These are phyloP conservation scores for Sarocladiaceae sp. DNA, from an alignment of 2,329 filamentous ascomycete species.

Conservation along the genomic window DNA sequence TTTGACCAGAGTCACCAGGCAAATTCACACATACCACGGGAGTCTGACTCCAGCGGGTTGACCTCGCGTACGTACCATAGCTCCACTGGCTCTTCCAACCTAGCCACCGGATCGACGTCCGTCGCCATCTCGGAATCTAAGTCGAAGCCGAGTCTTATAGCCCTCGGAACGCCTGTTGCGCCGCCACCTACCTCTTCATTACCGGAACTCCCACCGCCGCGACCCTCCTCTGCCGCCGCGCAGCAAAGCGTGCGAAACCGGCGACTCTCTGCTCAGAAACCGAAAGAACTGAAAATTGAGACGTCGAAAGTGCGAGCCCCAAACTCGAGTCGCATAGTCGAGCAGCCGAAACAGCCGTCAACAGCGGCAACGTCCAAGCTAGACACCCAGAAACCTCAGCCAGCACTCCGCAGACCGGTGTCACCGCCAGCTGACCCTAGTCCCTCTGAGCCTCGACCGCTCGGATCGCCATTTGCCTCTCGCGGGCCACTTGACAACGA, in stretches of 20 bases:
- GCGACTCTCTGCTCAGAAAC: slow-evolving; percentile 72
- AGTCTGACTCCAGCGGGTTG: slow-evolving; percentile 75
- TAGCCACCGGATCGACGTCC: slow-evolving; percentile 46
- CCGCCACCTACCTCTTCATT: slow-evolving; percentile 45
- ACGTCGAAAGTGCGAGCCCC: slow-evolving; percentile 38
- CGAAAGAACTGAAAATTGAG: slow-evolving; percentile 84
- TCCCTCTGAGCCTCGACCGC: slow-evolving; percentile 19
- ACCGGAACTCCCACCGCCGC: slow-evolving; percentile 35
- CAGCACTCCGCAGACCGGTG: slow-evolving; percentile 11
- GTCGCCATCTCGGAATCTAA: slow-evolving; percentile 11
- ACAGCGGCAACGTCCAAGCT: not conserved
- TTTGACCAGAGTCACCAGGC: slow-evolving; percentile 45
- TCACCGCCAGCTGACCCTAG: slow-evolving; percentile 22
- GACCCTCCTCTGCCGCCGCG: slow-evolving; percentile 26
- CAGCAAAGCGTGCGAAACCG: slow-evolving; percentile 59
- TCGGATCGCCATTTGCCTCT: slow-evolving; percentile 26
- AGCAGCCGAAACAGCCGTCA: slow-evolving; percentile 1
- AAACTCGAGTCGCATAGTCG: slow-evolving; percentile 7
- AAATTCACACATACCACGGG: slow-evolving; percentile 55
- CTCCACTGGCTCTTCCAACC: slow-evolving; percentile 66
- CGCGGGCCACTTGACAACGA: slow-evolving; percentile 28
- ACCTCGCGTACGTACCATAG: slow-evolving; percentile 78
- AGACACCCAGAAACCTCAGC: not conserved
- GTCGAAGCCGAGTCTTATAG: slow-evolving; percentile 1
- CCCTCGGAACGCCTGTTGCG: slow-evolving; percentile 20